Percentiles rank a stretch among this genome's conserved stretches.
Evolutionary conservation across 257 asterid species (phyloP).

Genomic region (Phtheirospermum japonicum): DNA sequence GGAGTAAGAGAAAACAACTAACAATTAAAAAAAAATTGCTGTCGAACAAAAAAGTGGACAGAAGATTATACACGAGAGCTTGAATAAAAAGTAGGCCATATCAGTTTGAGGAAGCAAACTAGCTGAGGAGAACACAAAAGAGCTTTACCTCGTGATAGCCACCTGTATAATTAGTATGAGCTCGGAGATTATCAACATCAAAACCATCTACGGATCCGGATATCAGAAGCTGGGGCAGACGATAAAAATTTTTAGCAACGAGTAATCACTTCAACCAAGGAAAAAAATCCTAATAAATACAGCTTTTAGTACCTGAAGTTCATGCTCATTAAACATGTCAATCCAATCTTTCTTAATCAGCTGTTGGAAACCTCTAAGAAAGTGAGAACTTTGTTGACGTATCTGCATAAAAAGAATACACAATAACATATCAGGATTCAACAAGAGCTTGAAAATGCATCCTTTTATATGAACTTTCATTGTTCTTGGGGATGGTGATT

Average conservation of each 20-base stretch:
- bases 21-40: conserved; percentile 4
- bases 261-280: not conserved
- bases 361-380: conserved; percentile 91
- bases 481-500: conserved; percentile 13
- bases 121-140: too few relatives aligned
- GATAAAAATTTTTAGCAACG: conserved; percentile 11
- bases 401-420: conserved; percentile 51
- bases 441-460: conserved; percentile 19
- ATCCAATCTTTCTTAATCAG: conserved; percentile 88
- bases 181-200: conserved; percentile 82
- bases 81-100: conserved; percentile 11
- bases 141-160: conserved; percentile 80
- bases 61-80: conserved; percentile 19
- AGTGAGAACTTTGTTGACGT: conserved; percentile 91
- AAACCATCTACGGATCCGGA: conserved; percentile 92
- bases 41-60: conserved; percentile 3
- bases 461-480: not conserved
- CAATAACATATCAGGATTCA: conserved; percentile 18
- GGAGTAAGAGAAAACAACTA: not conserved
- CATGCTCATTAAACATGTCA: conserved; percentile 97
- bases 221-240: conserved; percentile 68
- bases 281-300: not conserved
- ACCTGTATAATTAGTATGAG: conserved; percentile 77
- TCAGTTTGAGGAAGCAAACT: too few relatives aligned
- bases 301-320: conserved; percentile 68